These are phyloP conservation scores for Acanthamoeba royreba DNA, from an alignment of 208 protist species.

Conservation along the genomic window DNA sequence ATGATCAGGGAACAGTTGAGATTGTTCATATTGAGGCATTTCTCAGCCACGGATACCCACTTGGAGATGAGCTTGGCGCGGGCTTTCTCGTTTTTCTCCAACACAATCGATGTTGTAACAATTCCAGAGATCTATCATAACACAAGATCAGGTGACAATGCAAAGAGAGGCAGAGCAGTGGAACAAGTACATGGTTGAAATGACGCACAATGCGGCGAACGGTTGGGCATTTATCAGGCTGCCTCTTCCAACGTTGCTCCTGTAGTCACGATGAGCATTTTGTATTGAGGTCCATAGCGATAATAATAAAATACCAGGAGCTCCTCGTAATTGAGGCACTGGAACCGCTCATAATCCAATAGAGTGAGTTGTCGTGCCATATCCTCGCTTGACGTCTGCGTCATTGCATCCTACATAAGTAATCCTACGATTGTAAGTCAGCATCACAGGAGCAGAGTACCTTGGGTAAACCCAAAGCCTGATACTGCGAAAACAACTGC, in stretches of 20 bases:
- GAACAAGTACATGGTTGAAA: neutral
- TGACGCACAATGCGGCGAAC: neutral
- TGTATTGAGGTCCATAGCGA: no score
- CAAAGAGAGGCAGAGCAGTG: neutral
- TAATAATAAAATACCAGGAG: neutral
- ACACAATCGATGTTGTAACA: neutral
- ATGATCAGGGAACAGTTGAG: neutral
- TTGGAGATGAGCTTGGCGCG: neutral
- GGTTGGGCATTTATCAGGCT: neutral
- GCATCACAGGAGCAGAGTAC: neutral
- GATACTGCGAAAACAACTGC: neutral
- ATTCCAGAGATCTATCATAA: neutral
- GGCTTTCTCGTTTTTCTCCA: neutral
- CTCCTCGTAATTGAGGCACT: neutral
- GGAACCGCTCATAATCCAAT: neutral
- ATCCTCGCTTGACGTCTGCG: neutral
- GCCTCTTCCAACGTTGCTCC: neutral
- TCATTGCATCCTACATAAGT: neutral
- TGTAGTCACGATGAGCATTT: no score
- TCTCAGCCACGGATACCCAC: neutral
- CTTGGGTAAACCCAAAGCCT: neutral
- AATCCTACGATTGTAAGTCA: neutral
- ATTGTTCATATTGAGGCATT: neutral
- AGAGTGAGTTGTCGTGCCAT: neutral
- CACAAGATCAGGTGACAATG: neutral